Evolutionary conservation across 2,329 filamentous ascomycete genomes (phyloP), one percentile per base, ranked within the genome.

Genomic region (Phoma sp.): DNA sequence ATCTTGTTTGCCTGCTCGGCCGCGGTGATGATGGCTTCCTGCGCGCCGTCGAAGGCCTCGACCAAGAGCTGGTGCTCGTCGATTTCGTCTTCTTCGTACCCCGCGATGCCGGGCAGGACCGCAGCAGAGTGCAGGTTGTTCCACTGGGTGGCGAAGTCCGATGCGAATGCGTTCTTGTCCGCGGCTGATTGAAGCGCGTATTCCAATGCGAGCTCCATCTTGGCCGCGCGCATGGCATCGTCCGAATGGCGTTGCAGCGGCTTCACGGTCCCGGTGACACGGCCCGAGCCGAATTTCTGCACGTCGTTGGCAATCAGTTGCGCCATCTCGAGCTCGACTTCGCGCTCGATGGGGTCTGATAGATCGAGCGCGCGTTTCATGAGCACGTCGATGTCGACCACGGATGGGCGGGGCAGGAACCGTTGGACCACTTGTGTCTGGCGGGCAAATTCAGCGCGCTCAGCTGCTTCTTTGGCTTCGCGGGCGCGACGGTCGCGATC

Each of bases 361-460:
- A 88, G 76, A 10, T 81, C 75, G 2, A 83, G 81, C 0, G 89
- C 89, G 29, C 80, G 81, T 59, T 86, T 83, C 46, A 92, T 71
- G 61, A 98, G 77, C 1, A 81, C 80, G 45, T 87, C 79, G 22
- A 95, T 75, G 71, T 98, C 88, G 11, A 98, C 80, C 2, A 82
- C 77, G 1, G 82, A 81, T 1, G 95, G 92, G 39, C 93, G 84
- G 7, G 95, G 95, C 10, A 99, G 79, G 4, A 84, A 85, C 63
- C 84, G 87, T 76, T 98, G 93, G 75, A 97, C 87, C n/a, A 96
- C 93, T 69, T 96, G 92, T 1, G 90, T 96, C 66, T 95, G 88
- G 45, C 93, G 84, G 72, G 86, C 88, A 68, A 91, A 89, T 64
- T 98, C 93, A 10, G 83, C 77, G 67, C 82, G 72, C 71, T 88